Conservation (phyloP, 148 eudicot genomes). For the Heliamphora exappendiculata region DNA sequence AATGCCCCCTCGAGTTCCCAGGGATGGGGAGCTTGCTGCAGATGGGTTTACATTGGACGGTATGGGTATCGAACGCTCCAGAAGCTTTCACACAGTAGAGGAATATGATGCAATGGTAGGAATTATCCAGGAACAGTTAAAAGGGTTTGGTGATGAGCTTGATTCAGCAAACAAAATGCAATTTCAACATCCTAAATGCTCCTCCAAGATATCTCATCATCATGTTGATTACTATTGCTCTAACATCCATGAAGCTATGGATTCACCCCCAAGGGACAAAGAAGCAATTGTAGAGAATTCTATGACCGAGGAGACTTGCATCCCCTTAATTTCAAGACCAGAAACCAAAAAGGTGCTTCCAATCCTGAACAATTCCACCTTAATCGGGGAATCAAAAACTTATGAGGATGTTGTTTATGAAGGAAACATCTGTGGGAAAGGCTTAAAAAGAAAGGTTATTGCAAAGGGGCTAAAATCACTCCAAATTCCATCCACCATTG, state of each 20-base stretch:
- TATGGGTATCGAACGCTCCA: conserved; percentile 6
- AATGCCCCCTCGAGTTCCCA: not conserved
- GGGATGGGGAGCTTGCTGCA: not conserved
- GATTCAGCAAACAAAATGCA: not conserved
- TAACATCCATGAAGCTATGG: not conserved
- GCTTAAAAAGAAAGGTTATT: conserved; percentile 22
- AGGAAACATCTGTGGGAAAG: conserved; percentile 6
- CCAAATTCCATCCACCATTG: conserved; percentile 15
- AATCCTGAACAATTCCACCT: not conserved
- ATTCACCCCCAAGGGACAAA: not conserved
- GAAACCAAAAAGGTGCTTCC: not conserved
- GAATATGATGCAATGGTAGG: conserved; percentile 24
- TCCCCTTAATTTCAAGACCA: not conserved
- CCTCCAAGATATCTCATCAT: not conserved
- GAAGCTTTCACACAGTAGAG: conserved; percentile 33
- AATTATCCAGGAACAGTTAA: conserved; percentile 3
- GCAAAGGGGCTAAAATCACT: conserved; percentile 23
- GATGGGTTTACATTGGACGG: not conserved
- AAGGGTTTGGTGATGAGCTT: not conserved
- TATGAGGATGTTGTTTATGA: conserved; percentile 12
- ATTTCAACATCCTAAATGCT: conserved; percentile 1
- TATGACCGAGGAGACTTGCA: not conserved
- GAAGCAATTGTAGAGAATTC: not conserved
- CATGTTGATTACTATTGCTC: not conserved
- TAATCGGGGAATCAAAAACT: not conserved